These are phyloP conservation scores for Keqinozyma sinolaborantium DNA, from an alignment of 1,139 yeast genomes.

Conservation along the genomic window DNA sequence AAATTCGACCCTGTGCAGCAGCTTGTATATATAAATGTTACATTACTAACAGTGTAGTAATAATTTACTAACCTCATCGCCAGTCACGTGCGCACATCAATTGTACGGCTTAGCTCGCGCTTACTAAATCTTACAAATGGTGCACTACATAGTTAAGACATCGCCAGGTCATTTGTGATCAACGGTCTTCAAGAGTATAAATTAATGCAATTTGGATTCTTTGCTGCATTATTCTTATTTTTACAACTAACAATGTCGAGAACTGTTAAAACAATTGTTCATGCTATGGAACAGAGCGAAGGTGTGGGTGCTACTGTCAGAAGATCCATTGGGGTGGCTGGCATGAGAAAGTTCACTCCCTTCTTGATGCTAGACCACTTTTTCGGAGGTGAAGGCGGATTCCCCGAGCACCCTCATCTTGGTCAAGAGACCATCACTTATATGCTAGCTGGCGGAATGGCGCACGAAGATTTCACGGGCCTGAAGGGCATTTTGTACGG, in stretches of 20 bases:
- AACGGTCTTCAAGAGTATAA: too few relatives aligned
- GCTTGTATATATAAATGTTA: too few relatives aligned
- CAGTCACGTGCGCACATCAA: too few relatives aligned
- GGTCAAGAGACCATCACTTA: slow-evolving; percentile 89
- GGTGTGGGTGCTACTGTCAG: slow-evolving; percentile 88
- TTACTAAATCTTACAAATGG: neutral
- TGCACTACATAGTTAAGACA: neutral
- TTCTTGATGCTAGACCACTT: slow-evolving; percentile 86
- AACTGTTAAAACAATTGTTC: slow-evolving; percentile 55
- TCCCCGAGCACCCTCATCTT: slow-evolving; percentile 91
- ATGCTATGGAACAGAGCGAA: slow-evolving; percentile 75
- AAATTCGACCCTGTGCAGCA: too few relatives aligned
- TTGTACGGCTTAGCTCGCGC: too few relatives aligned
- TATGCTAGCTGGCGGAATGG: slow-evolving; percentile 69
- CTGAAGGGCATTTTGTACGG: slow-evolving; percentile 71
- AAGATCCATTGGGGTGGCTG: slow-evolving; percentile 71
- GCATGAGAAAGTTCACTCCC: slow-evolving; percentile 73
- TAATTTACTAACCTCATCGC: too few relatives aligned
- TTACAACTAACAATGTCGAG: slow-evolving; percentile 21
- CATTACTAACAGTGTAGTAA: too few relatives aligned
- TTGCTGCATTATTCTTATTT: too few relatives aligned
- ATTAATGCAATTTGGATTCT: neutral
- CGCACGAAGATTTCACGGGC: slow-evolving; percentile 93
- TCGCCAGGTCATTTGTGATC: too few relatives aligned
- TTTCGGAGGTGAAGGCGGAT: slow-evolving; percentile 56